Base-by-base conservation (phyloP, 768 basidiomycete genomes). In the Saitozyma podzolica region DNA sequence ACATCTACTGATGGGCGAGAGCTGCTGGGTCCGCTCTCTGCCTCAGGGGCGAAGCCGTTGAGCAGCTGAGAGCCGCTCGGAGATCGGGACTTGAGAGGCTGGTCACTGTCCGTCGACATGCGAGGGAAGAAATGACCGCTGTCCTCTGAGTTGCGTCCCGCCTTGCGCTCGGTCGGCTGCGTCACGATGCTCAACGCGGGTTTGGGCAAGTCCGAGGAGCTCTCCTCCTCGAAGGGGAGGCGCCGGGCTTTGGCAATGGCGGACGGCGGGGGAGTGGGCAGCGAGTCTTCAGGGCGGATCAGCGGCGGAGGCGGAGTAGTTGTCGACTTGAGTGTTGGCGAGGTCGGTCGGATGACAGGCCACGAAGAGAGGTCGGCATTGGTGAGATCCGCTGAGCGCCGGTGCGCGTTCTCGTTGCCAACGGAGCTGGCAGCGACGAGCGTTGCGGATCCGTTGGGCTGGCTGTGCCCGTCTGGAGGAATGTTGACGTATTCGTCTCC, bases 401-500 rank as follows among this genome's bases (percentile, higher is more conserved):
- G 58, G 19, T 54, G 51, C n/a, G 39, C 50, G 42, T 74, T 74
- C 62, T 74, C 72, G 54, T 62, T 56, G 39, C 37, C 64, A 10
- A 14, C 45, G 16, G 58, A n/a, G 9, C n/a, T 37, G 29, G 37
- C 43, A 14, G 61, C 29, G 8, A 50, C 9, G 2, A 54, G 17
- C 14, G 50, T 40, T 9, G 63, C 47, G 14, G 45, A 19, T 0
- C 50, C 50, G 48, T 54, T 56, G 42, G 8, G 54, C 50, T 29
- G 29, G 9, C 42, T 42, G 29, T 66, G 58, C 3, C 74, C 71
- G 54, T 75, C 74, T 3, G 74, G 74, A 8, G 71, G 41, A 14
- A 75, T 62, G 20, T 73, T 62, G 29, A 60, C 72, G 43, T 71
- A 72, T 19, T 57, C 19, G 52, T 66, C 63, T 45, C 69, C 69